A percentile compares a stretch with the other conserved stretches of the same genome.
phyloP scores from a whole-genome alignment of 140 eudicot genomes.

The Bidens hawaiensis region DNA sequence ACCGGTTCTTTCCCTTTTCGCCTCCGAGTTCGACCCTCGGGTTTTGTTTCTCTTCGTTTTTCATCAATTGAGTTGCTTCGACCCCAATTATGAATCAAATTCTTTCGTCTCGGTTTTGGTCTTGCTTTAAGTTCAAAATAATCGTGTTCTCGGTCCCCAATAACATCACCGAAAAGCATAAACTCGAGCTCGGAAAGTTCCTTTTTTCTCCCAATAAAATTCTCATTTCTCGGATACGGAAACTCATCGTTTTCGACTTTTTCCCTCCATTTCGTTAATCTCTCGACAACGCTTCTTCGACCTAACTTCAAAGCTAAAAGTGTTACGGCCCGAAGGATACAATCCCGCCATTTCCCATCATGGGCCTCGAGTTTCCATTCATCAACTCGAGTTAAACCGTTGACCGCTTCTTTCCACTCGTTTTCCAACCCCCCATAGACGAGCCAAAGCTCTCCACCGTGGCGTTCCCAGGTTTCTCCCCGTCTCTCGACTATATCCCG shows the following conservation, averaged over 20 bases:
- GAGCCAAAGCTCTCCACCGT: slow-evolving; percentile 81
- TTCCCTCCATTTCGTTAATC: slow-evolving; percentile 82
- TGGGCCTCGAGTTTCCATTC: slow-evolving; percentile 97
- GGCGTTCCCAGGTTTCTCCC: slow-evolving; percentile 80
- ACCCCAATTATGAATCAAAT: slow-evolving; percentile 62
- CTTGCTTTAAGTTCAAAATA: slow-evolving; percentile 86
- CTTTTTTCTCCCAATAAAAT: slow-evolving; percentile 81
- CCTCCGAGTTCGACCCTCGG: slow-evolving; percentile 43
- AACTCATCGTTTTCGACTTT: slow-evolving; percentile 80
- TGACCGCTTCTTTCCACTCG: slow-evolving; percentile 84
- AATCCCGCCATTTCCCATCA: slow-evolving; percentile 90
- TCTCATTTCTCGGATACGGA: slow-evolving; percentile 84
- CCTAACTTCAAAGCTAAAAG: slow-evolving; percentile 79
- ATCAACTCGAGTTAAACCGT: slow-evolving; percentile 67
- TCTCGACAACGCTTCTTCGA: slow-evolving; percentile 83
- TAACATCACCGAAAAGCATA: slow-evolving; percentile 86
- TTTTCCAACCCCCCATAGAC: slow-evolving; percentile 77
- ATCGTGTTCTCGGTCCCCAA: slow-evolving; percentile 77
- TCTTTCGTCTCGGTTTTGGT: too few species aligned
- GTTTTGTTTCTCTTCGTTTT: slow-evolving; percentile 37
- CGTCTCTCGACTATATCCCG: slow-evolving; percentile 81
- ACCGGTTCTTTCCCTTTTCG: slow-evolving; percentile 90
- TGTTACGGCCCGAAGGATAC: slow-evolving; percentile 77
- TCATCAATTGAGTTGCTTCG: slow-evolving; percentile 63
- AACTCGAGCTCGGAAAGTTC: slow-evolving; percentile 86